These are phyloP conservation scores for Torrubiella hemipterigena DNA, from an alignment of 2,329 filamentous ascomycete species.

Conservation along the genomic window DNA sequence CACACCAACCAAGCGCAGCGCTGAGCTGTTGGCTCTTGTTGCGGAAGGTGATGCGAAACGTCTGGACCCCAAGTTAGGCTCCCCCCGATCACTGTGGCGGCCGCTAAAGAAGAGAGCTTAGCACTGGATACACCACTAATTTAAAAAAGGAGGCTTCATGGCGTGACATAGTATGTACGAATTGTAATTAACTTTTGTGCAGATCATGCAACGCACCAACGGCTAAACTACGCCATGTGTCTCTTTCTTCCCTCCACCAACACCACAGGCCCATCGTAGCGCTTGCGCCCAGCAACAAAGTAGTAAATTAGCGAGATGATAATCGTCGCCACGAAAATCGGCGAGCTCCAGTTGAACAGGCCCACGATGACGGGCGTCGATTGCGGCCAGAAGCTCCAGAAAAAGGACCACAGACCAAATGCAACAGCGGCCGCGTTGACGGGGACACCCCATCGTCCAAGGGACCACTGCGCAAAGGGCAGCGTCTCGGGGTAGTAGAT, in stretches of 20 bases:
- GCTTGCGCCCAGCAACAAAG: background rate
- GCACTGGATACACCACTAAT: no score
- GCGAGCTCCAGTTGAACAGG: slow-evolving; percentile 5
- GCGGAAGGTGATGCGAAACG: no score
- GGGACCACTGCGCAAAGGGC: slow-evolving; percentile 3
- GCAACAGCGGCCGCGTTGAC: slow-evolving; percentile 3
- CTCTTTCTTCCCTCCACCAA: slow-evolving; percentile 4
- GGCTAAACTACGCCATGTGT: background rate
- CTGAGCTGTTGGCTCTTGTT: no score
- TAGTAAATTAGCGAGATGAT: slow-evolving; percentile 5
- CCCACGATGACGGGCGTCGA: slow-evolving; percentile 3
- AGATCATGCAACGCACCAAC: no score
- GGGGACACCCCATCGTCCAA: slow-evolving; percentile 5
- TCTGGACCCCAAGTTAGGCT: no score
- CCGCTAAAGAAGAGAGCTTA: no score
- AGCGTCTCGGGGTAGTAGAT: slow-evolving; percentile 5
- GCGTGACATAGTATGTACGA: no score
- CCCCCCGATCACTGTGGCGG: no score
- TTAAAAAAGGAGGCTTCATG: no score
- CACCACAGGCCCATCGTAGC: slow-evolving; percentile 4
- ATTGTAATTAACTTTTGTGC: no score
- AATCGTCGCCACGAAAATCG: slow-evolving; percentile 2
- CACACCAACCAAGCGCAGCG: no score
- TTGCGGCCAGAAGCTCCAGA: slow-evolving; percentile 8
- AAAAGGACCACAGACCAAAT: slow-evolving; percentile 4